A percentile compares a stretch with the other conserved stretches of the same genome.
phyloP scores from a whole-genome alignment of 179 eudicot genomes.

The Sideroxylon spinosum region DNA sequence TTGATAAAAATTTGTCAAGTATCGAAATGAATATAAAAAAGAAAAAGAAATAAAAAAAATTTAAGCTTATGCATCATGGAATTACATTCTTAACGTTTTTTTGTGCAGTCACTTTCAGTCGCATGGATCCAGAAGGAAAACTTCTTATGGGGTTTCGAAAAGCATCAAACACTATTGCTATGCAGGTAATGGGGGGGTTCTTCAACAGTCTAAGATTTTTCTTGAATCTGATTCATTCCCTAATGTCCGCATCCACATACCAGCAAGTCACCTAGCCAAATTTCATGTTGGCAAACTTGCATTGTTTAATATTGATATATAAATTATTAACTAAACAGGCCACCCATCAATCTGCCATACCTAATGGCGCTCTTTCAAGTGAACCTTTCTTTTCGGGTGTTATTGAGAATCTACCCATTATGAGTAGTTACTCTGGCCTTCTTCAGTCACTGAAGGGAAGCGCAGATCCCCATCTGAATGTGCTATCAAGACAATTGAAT shows the following conservation, averaged over 20 bases:
- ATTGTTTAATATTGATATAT: conserved; percentile 12
- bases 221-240: background rate
- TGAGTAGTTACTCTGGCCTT: conserved; percentile 45
- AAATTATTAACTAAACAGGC: conserved; percentile 29
- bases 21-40: too few relatives aligned
- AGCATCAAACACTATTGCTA: conserved; percentile 47
- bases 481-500: conserved; percentile 44
- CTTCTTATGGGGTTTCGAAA: conserved; percentile 93
- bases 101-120: conserved; percentile 82
- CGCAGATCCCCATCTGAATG: conserved; percentile 43
- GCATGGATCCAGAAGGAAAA: conserved; percentile 96
- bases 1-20: too few relatives aligned
- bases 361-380: conserved; percentile 33
- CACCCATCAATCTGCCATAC: conserved; percentile 31
- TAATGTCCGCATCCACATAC: conserved; percentile 11
- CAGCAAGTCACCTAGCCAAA: background rate
- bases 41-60: too few relatives aligned
- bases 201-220: background rate
- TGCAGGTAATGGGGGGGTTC: conserved; percentile 40
- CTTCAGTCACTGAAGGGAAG: conserved; percentile 58
- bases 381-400: conserved; percentile 36
- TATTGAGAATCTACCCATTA: conserved; percentile 37
- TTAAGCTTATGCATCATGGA: background rate
- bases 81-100: background rate
- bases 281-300: conserved; percentile 17